Conservation (phyloP, 306 rosid genomes). For the Fragaria iinumae region DNA sequence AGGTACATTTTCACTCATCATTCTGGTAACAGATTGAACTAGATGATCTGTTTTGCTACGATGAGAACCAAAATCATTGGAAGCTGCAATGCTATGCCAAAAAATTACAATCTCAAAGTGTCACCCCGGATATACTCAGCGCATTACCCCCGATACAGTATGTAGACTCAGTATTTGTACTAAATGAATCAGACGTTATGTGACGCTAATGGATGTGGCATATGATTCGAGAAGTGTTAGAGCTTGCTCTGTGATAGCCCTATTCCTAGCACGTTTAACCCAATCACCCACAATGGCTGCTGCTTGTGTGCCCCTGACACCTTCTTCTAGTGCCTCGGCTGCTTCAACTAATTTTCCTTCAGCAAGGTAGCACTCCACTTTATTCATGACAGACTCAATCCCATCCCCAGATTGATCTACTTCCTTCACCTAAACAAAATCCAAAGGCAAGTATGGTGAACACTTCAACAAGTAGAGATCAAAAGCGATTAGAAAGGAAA, state of each 20-base stretch:
- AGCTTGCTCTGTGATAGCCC: conserved; percentile 97
- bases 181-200: conserved; percentile 34
- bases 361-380: conserved; percentile 72
- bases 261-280: conserved; percentile 74
- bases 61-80: neutral
- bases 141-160: neutral
- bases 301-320: conserved; percentile 73
- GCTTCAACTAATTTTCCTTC: conserved; percentile 89
- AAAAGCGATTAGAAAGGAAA: conserved; percentile 13
- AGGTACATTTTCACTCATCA: neutral
- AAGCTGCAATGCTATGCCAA: conserved; percentile 22
- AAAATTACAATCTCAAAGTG: conserved; percentile 15
- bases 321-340: conserved; percentile 82
- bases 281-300: conserved; percentile 66
- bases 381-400: conserved; percentile 77
- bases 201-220: conserved; percentile 72
- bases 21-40: neutral
- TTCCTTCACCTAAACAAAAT: conserved; percentile 61
- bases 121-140: neutral
- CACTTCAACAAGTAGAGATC: conserved; percentile 11
- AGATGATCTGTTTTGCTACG: neutral
- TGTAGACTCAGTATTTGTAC: conserved; percentile 8
- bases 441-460: conserved; percentile 25
- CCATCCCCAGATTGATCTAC: conserved; percentile 74
- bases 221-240: conserved; percentile 73